These are phyloP conservation scores for Colletotrichum australisinense DNA, from an alignment of 2,329 filamentous ascomycete species.

Conservation along the genomic window DNA sequence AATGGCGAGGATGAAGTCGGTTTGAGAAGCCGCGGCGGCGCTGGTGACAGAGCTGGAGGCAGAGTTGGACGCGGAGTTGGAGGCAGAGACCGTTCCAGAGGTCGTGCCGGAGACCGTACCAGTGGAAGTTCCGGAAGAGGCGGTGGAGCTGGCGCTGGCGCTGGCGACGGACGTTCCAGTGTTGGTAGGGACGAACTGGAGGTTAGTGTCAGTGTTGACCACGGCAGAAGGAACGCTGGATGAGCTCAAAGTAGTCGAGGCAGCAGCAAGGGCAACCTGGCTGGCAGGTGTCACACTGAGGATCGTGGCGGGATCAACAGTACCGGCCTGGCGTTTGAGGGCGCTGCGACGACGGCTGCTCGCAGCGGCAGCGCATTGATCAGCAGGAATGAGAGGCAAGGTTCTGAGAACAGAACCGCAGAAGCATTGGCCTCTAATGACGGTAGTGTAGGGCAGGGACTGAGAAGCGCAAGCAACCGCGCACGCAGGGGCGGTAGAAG, in stretches of 20 bases:
- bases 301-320: neutral
- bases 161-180: neutral
- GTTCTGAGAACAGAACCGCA: constrained; percentile 1
- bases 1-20: constrained; percentile 12
- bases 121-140: neutral
- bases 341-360: neutral
- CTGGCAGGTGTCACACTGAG: neutral
- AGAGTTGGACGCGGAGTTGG: neutral
- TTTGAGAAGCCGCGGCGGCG: neutral
- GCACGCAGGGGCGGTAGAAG: neutral
- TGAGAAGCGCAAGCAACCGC: neutral
- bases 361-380: neutral
- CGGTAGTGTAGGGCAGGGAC: neutral
- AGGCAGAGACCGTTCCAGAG: neutral
- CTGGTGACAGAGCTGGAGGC: neutral
- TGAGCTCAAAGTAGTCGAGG: neutral
- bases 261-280: neutral
- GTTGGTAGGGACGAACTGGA: neutral
- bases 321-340: constrained; percentile 9
- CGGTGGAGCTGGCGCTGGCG: neutral
- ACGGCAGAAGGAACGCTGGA: neutral
- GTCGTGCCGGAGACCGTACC: neutral
- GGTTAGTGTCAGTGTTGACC: neutral
- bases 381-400: neutral
- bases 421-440: constrained; percentile 1